Percentiles rank a stretch among this genome's conserved stretches.
These are phyloP conservation scores for Neoboletus magnificus DNA, from an alignment of 768 basidiomycete species.

Conservation along the genomic window DNA sequence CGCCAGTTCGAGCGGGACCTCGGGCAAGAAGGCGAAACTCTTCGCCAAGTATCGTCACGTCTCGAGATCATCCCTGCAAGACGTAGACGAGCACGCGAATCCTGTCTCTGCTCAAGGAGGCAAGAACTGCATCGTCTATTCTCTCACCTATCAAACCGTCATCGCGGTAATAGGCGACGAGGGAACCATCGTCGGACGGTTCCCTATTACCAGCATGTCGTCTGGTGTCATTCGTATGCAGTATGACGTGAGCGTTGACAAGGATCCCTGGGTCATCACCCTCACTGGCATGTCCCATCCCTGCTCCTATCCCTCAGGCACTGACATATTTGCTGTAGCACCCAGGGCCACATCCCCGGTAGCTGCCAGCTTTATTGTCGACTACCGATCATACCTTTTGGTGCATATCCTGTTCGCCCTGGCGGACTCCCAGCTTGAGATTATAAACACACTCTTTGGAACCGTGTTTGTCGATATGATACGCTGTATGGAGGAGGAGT, in stretches of 20 bases:
- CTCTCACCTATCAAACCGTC: constrained; percentile 12
- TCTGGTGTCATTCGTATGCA: constrained; percentile 20
- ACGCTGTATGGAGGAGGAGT: constrained; percentile 20
- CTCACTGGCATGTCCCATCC: constrained; percentile 1
- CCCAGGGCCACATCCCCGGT: constrained; percentile 15
- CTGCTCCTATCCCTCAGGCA: background rate
- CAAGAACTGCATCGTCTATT: constrained; percentile 23
- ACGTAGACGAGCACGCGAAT: constrained; percentile 14
- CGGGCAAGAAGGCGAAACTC: constrained; percentile 13
- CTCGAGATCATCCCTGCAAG: constrained; percentile 2
- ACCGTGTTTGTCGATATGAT: constrained; percentile 22
- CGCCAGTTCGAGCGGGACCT: constrained; percentile 19
- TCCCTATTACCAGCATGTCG: constrained; percentile 13
- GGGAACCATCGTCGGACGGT: background rate
- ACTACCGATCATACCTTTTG: constrained; percentile 20
- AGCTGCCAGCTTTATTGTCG: constrained; percentile 18
- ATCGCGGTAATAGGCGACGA: constrained; percentile 6
- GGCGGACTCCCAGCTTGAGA: constrained; percentile 14
- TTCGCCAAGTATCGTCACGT: constrained; percentile 19
- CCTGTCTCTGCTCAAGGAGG: constrained; percentile 12
- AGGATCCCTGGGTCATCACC: constrained; percentile 9
- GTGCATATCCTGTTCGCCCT: constrained; percentile 24
- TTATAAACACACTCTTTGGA: constrained; percentile 13
- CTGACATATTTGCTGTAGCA: background rate
- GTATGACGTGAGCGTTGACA: constrained; percentile 12